Base-by-base conservation (phyloP, 2,329 filamentous ascomycete genomes). In the Pestalotiopsis fici region DNA sequence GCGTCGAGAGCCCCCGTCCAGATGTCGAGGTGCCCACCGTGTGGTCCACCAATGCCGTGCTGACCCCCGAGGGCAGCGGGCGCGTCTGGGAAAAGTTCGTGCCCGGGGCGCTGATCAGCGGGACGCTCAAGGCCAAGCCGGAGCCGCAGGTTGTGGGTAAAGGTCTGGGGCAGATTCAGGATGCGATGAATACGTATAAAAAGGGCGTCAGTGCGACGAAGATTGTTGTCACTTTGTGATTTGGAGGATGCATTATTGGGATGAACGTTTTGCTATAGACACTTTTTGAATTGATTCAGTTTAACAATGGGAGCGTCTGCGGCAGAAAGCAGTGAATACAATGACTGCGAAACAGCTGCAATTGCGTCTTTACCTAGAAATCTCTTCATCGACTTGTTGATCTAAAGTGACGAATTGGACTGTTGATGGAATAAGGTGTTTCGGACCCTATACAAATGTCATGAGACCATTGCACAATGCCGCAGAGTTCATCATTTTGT, bases 121-220 rank as follows among this genome's bases (percentile, higher is more conserved):
- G 64, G 35, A 31, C 31, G 25, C 47, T 66, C 27, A 21, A 54
- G 23, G 64, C 64, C 31, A 15, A 12, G 37, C 64, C 64, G 55
- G 64, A 66, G 31, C 23, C 64, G 23, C n/a, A 15, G 18, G 28
- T 66, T 9, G 55, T 61, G 13, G 57, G 57, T 13, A 6, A 35
- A 23, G 43, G 57, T 12, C 28, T 66, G 31, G 56, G 23, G 4
- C 18, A 50, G 23, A 31, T 66, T 7, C 64, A 66, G 35, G 27
- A 47, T 2, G 56, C 55, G 0, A 47, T 66, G 5, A 56, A 66
- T 27, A 21, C 43, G 35, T 60, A 31, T 11, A 69, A 68, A 59
- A 70, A 68, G 28, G 70, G 70, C 1, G 54, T 68, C 23, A 68
- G 67, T 28, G 67, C 67, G 2, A 67, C 66, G 54, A 71, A 70